Base-by-base conservation (phyloP, 768 basidiomycete species). In the Russula virescens region DNA sequence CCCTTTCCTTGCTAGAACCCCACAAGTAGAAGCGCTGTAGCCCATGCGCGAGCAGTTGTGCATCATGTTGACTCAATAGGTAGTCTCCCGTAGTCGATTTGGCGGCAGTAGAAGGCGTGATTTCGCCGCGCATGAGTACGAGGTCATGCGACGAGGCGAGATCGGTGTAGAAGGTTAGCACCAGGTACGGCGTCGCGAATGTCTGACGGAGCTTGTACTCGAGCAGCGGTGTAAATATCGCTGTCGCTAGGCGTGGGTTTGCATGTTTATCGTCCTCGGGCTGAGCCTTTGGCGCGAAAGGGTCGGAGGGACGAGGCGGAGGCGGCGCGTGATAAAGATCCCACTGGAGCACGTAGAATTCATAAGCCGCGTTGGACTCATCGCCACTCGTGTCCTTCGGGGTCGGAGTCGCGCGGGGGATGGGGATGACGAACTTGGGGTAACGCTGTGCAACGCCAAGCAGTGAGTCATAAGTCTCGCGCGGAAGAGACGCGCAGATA, bases 291-390 rank as follows among this genome's bases (percentile, higher is more conserved):
- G 84, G 83, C 5, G 77, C 75, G 68, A 85, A 78, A 34, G 68
- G 60, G 45, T 77, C 76, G 18, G 68, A 70, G n/a, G 77, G 70
- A 1, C 78, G 74, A 6, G 89, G 88, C 5, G 78, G 73, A 1
- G 80, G 80, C 0, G 92, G 91, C 0, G 83, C 75, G 8, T 82
- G 83, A 71, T 96, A 87, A 72, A 96, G 89, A 43, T 81, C 80
- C 96, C 97, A 98, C 73, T 99, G 88, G 62, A 98, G 77, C 70
- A 86, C 87, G 73, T 86, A 93, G 71, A 92, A 90, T 70, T 92
- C 91, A 70, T 87, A 84, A 1, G 87, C 85, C 23, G 64, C 69
- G 38, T 74, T 57, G 14, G 69, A 66, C 23, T 69, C 72, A 64
- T 78, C 78, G n/a, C 68, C 71, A 62, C 78, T 78, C 18, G 68